phyloP scores from a whole-genome alignment of 2,329 filamentous ascomycete genomes.

The Cladophialophora immunda region DNA sequence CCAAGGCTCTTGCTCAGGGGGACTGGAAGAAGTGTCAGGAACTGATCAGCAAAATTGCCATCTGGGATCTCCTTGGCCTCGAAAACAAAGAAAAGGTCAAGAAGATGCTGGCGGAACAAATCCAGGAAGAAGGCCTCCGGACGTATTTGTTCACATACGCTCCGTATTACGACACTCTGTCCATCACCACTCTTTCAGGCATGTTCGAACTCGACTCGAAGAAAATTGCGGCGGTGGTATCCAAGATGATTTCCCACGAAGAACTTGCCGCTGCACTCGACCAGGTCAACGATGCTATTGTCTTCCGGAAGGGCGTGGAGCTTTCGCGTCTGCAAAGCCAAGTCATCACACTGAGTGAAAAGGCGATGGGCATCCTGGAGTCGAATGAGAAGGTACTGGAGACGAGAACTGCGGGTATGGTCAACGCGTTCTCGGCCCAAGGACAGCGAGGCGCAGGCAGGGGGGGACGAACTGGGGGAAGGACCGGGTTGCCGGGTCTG shows the following conservation, averaged over 20 bases:
- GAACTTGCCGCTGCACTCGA: constrained; percentile 95
- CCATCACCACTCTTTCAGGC: constrained; percentile 79
- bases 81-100: constrained; percentile 82
- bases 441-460: constrained; percentile 75
- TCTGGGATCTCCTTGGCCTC: constrained; percentile 97
- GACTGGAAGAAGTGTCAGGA: constrained; percentile 98
- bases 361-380: constrained; percentile 95
- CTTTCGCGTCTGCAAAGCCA: constrained; percentile 94
- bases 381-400: constrained; percentile 96
- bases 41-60: constrained; percentile 98
- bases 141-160: constrained; percentile 99
- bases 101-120: constrained; percentile 95
- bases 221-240: constrained; percentile 94
- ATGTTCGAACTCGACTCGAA: constrained; percentile 95
- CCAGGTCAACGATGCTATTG: constrained; percentile 95
- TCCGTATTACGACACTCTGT: constrained; percentile 97
- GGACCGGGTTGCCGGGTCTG: constrained; percentile 18
- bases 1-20: constrained; percentile 92
- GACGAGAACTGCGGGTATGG: constrained; percentile 93
- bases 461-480: constrained; percentile 63
- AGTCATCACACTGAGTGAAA: constrained; percentile 92
- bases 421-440: constrained; percentile 94
- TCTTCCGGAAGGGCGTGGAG: constrained; percentile 99
- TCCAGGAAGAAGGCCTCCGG: constrained; percentile 96
- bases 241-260: constrained; percentile 99